Evolutionary conservation across 192 early-diverging fungal species (phyloP).

Genomic region (Dispira simplex): DNA sequence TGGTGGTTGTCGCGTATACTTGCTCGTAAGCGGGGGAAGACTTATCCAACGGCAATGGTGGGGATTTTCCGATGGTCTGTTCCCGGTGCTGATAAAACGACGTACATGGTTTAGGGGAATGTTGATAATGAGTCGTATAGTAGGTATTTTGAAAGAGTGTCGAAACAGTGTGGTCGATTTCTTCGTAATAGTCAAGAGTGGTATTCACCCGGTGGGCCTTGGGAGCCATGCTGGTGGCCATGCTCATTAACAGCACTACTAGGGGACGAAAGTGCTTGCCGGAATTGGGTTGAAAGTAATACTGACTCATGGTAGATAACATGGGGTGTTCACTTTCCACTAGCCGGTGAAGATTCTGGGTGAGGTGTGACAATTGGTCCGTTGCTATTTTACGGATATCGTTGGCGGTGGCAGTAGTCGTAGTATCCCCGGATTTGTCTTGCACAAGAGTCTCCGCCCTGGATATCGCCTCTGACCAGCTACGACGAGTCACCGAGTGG

Average conservation of each 20-base stretch:
- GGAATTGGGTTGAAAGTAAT: constrained; percentile 68
- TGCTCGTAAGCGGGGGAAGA: not conserved
- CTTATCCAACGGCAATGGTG: not conserved
- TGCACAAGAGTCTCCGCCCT: constrained; percentile 6
- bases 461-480: constrained; percentile 1
- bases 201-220: constrained; percentile 24
- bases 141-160: constrained; percentile 20
- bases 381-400: constrained; percentile 49
- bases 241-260: constrained; percentile 75
- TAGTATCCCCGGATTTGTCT: not conserved
- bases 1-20: not conserved
- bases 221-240: constrained; percentile 60
- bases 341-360: constrained; percentile 65
- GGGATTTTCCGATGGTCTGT: not conserved
- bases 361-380: constrained; percentile 69
- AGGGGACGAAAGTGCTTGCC: constrained; percentile 90
- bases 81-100: not conserved
- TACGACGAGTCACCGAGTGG: not conserved
- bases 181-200: constrained; percentile 32
- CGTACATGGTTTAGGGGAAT: not conserved
- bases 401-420: not conserved
- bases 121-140: not conserved
- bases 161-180: constrained; percentile 46
- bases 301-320: constrained; percentile 70
- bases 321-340: constrained; percentile 82